These are phyloP conservation scores for Suhomyces taliae DNA, from an alignment of 1,139 yeast genomes.

Conservation along the genomic window DNA sequence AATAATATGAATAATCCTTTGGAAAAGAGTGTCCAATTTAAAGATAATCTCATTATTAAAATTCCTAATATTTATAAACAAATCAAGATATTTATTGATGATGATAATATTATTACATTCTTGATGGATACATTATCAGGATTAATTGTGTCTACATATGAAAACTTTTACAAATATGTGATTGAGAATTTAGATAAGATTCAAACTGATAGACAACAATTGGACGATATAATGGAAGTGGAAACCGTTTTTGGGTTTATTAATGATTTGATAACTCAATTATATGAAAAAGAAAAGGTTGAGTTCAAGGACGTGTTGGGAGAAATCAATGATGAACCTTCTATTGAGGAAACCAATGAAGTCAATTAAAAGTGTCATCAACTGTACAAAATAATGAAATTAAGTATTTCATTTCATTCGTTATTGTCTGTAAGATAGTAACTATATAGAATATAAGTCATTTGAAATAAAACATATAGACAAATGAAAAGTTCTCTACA, in stretches of 20 bases:
- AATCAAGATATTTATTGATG: conserved; percentile 49
- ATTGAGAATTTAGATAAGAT: conserved; percentile 18
- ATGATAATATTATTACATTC: conserved; percentile 31
- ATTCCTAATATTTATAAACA: conserved; percentile 58
- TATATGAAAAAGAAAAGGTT: conserved; percentile 20
- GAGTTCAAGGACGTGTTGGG: conserved; percentile 25
- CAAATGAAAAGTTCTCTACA: too few species aligned
- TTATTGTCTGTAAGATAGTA: too few species aligned
- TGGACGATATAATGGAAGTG: conserved; percentile 51
- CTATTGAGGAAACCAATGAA: neutral
- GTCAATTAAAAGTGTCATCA: neutral
- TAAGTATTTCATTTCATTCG: too few species aligned
- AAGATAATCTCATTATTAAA: conserved; percentile 48
- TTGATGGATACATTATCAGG: conserved; percentile 34
- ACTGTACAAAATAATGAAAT: neutral
- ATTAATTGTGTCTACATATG: conserved; percentile 33
- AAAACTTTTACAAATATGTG: conserved; percentile 26
- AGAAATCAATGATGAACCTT: conserved; percentile 7
- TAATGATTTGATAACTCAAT: conserved; percentile 24
- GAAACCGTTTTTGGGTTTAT: conserved; percentile 55
- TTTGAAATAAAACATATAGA: too few species aligned
- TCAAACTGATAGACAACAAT: conserved; percentile 22
- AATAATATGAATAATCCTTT: conserved; percentile 23
- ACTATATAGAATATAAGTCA: too few species aligned
- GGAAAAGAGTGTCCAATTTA: conserved; percentile 35